A percentile compares a stretch with the other conserved stretches of the same genome.
Evolutionary conservation across 768 basidiomycete species (phyloP).

Genomic region (Suillus weaverae): DNA sequence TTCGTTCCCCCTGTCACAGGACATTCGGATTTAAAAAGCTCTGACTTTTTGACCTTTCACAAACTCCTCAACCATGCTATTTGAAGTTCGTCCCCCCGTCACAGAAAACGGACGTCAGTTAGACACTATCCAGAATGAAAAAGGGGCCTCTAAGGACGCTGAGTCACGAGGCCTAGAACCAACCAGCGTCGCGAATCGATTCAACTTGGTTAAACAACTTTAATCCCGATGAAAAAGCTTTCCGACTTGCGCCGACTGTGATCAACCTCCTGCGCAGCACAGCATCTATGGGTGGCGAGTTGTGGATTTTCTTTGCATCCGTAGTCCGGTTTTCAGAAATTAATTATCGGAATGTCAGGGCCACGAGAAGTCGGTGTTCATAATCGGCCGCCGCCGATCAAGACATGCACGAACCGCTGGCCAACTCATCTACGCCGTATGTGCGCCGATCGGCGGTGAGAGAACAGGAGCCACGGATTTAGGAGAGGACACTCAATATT

Average conservation of each 20-base stretch:
- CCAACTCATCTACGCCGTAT: not conserved
- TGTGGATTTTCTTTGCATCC: not conserved
- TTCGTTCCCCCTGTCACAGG: not conserved
- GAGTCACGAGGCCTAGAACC: too few relatives aligned
- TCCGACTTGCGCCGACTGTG: not conserved
- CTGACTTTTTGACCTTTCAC: not conserved
- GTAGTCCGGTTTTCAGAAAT: not conserved
- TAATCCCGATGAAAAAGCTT: too few relatives aligned
- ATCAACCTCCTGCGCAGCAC: not conserved
- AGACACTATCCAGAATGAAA: too few relatives aligned
- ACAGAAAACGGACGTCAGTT: too few relatives aligned
- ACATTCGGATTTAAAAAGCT: not conserved
- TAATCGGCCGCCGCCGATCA: not conserved
- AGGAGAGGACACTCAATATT: not conserved
- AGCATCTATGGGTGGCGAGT: not conserved
- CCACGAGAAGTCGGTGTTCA: not conserved
- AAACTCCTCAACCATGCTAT: not conserved
- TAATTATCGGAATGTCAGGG: not conserved
- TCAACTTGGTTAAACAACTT: too few relatives aligned
- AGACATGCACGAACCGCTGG: not conserved
- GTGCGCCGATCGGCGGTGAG: not conserved
- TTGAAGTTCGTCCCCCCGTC: too few relatives aligned
- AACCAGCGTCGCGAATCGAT: too few relatives aligned
- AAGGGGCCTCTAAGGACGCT: too few relatives aligned
- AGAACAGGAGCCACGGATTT: not conserved